Conservation (phyloP, 2,329 filamentous ascomycete genomes). For the Neurospora sp. region DNA sequence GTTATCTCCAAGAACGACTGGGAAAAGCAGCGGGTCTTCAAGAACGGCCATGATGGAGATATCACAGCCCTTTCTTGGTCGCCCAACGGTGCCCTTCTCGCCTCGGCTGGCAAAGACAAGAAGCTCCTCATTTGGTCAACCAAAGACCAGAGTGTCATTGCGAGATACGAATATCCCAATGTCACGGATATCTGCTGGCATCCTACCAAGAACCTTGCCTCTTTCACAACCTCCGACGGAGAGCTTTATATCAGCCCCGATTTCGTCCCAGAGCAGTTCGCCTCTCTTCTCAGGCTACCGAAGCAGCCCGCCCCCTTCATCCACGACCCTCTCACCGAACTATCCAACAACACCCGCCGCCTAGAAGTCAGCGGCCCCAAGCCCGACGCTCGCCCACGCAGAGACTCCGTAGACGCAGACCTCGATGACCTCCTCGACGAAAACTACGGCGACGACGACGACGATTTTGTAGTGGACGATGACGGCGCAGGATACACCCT, state of each 20-base stretch:
- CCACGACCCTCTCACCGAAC: slow-evolving; percentile 66
- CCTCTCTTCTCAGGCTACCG: slow-evolving; percentile 44
- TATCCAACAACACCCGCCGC: slow-evolving; percentile 53
- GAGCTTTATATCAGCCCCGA: slow-evolving; percentile 85
- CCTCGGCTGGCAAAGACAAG: slow-evolving; percentile 56
- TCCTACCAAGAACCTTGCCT: slow-evolving; percentile 75
- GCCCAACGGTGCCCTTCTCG: slow-evolving; percentile 83
- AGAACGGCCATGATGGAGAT: slow-evolving; percentile 69
- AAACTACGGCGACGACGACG: slow-evolving; percentile 40
- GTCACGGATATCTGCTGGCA: slow-evolving; percentile 88
- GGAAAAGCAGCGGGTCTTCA: slow-evolving; percentile 74
- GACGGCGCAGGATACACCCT: slow-evolving; percentile 84
- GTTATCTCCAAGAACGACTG: slow-evolving; percentile 84
- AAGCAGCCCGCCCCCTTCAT: slow-evolving; percentile 76
- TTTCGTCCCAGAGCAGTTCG: slow-evolving; percentile 51
- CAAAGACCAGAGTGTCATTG: slow-evolving; percentile 72
- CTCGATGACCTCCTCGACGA: slow-evolving; percentile 71
- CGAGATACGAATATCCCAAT: slow-evolving; percentile 69
- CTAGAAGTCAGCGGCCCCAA: slow-evolving; percentile 46
- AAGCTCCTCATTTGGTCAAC: slow-evolving; percentile 81
- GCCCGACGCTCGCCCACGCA: slow-evolving; percentile 42
- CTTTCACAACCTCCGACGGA: slow-evolving; percentile 86
- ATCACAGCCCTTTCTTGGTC: slow-evolving; percentile 89
- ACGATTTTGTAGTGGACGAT: slow-evolving; percentile 89
- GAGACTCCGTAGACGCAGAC: slow-evolving; percentile 57